A percentile compares a stretch with the other conserved stretches of the same genome.
These are phyloP conservation scores for Staphylotrichum longicolle DNA, from an alignment of 495 filamentous ascomycete genomes.

Conservation along the genomic window DNA sequence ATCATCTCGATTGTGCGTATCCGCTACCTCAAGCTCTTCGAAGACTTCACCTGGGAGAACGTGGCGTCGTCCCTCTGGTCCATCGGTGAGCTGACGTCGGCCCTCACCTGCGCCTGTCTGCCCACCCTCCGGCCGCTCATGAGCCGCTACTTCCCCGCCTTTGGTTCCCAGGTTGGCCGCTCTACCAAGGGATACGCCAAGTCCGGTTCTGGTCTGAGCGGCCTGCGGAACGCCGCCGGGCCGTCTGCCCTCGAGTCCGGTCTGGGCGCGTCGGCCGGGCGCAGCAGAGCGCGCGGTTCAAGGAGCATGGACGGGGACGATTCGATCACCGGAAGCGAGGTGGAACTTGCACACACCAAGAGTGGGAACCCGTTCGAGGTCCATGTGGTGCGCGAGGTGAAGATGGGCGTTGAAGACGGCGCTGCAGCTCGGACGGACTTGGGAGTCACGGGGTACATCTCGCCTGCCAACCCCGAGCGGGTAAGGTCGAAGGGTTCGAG, in stretches of 20 bases:
- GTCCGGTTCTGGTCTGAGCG: too few species aligned
- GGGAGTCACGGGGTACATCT: conserved; percentile 3
- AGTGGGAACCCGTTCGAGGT: conserved; percentile 14
- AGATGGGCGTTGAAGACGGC: not conserved
- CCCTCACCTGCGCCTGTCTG: conserved; percentile 53
- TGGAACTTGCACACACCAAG: not conserved
- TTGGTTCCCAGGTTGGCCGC: conserved; percentile 11
- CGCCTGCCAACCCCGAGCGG: not conserved
- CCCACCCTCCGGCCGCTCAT: conserved; percentile 50
- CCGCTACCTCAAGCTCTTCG: conserved; percentile 39
- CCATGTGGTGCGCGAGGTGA: conserved; percentile 13
- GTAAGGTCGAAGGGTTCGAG: too few species aligned
- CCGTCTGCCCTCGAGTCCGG: conserved; percentile 7
- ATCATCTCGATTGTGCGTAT: conserved; percentile 54
- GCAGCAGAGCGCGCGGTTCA: not conserved
- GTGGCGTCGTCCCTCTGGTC: conserved; percentile 54
- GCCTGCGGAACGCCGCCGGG: not conserved
- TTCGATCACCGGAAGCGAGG: conserved; percentile 13
- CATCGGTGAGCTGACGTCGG: conserved; percentile 52
- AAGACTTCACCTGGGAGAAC: conserved; percentile 51
- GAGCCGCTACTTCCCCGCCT: conserved; percentile 32
- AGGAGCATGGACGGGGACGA: not conserved
- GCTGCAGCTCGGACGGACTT: not conserved
- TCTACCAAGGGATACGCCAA: conserved; percentile 2
- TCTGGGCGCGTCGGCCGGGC: not conserved